phyloP scores from a whole-genome alignment of 2,329 filamentous ascomycete genomes.

The Whalleya microplaca region DNA sequence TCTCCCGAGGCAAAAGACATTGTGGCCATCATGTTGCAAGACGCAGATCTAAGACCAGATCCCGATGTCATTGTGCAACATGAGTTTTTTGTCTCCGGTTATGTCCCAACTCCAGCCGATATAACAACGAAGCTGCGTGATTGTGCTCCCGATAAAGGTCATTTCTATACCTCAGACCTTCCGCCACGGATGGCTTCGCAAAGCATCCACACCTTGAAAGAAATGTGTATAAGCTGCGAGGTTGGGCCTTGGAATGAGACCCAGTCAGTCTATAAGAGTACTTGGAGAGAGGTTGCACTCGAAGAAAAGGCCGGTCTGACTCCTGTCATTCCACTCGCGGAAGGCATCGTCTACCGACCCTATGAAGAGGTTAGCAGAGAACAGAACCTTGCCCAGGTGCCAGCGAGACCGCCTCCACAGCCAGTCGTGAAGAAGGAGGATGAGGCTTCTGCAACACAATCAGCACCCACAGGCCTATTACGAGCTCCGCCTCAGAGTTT shows the following conservation, averaged over 20 bases:
- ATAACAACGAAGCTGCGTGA: conserved; percentile 64
- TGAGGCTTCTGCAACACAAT: conserved; percentile 38
- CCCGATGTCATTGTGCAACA: conserved; percentile 81
- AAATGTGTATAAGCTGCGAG: conserved; percentile 61
- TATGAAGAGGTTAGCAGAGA: conserved; percentile 65
- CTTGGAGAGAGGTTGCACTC: conserved; percentile 69
- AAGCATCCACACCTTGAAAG: conserved; percentile 57
- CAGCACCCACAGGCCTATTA: conserved; percentile 48
- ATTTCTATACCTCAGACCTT: conserved; percentile 58
- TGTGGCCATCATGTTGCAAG: conserved; percentile 74
- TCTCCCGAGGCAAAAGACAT: conserved; percentile 77
- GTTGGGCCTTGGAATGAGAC: conserved; percentile 59
- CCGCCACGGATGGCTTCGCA: conserved; percentile 48
- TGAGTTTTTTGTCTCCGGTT: conserved; percentile 76
- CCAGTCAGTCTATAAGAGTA: conserved; percentile 55
- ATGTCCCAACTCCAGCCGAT: conserved; percentile 66
- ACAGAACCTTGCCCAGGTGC: conserved; percentile 44
- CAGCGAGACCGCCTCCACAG: conserved; percentile 39
- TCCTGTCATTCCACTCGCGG: conserved; percentile 63
- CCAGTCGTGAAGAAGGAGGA: conserved; percentile 40
- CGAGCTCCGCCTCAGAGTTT: conserved; percentile 65
- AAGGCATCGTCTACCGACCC: conserved; percentile 66
- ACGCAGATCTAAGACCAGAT: conserved; percentile 74
- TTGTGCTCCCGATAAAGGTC: conserved; percentile 57
- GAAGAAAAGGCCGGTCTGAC: conserved; percentile 70